phyloP scores from a whole-genome alignment of 2,329 filamentous ascomycete species.

The Geosmithia putterillii region DNA sequence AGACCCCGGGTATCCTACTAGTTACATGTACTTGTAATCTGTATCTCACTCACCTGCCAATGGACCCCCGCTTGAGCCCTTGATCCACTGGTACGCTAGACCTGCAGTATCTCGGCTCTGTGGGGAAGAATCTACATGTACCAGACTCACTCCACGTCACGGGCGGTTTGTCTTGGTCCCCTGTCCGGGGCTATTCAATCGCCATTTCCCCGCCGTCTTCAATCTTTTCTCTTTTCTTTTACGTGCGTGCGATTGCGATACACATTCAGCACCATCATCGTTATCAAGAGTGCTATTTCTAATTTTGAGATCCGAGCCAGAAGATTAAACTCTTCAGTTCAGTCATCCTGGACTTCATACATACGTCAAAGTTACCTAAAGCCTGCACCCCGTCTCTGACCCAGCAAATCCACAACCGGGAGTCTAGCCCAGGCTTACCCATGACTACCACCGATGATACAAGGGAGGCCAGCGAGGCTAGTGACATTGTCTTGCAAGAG shows the following conservation, averaged over 20 bases:
- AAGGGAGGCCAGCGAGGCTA: conserved; percentile 4
- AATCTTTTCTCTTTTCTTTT: neutral
- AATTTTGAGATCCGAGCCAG: too few species aligned
- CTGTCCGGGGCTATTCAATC: neutral
- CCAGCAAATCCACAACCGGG: neutral
- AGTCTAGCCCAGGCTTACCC: neutral
- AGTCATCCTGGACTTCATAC: too few species aligned
- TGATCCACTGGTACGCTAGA: neutral
- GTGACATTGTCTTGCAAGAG: conserved; percentile 17
- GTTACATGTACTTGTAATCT: neutral
- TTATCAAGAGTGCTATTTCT: neutral
- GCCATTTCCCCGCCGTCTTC: neutral
- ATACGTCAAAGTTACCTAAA: too few species aligned
- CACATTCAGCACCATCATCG: neutral
- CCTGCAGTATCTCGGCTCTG: neutral
- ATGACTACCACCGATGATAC: conserved; percentile 1
- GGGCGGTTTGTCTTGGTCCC: neutral
- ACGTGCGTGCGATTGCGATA: neutral
- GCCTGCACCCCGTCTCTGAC: neutral
- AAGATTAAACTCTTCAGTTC: too few species aligned
- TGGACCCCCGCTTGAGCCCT: neutral
- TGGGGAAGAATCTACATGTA: neutral
- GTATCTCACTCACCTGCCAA: neutral
- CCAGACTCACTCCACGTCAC: neutral
- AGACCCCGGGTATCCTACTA: neutral